Conservation (phyloP, 1,284 basidiomycete species). For the Sutorius eximius region DNA sequence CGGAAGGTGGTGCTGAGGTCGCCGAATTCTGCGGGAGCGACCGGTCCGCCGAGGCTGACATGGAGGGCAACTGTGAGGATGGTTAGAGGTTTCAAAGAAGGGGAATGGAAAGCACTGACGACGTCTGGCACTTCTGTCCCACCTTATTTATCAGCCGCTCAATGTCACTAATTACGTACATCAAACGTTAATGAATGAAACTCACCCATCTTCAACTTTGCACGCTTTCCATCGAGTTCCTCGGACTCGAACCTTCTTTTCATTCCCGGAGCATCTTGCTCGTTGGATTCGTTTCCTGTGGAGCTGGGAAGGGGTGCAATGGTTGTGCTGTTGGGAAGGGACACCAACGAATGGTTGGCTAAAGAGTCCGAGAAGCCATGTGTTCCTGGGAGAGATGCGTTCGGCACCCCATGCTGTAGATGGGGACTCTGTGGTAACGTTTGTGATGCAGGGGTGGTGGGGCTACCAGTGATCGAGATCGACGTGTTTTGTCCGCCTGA, state of each 20-base stretch:
- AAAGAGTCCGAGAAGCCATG: slow-evolving; percentile 30
- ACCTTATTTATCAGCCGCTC: slow-evolving; percentile 28
- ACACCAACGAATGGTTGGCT: slow-evolving; percentile 21
- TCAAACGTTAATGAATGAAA: slow-evolving; percentile 14
- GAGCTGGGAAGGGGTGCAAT: slow-evolving; percentile 11
- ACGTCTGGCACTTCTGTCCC: slow-evolving; percentile 46
- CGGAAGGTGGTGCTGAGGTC: slow-evolving; percentile 13
- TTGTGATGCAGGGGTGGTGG: slow-evolving; percentile 37
- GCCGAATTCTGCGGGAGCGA: slow-evolving; percentile 17
- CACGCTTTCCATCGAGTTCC: slow-evolving; percentile 64
- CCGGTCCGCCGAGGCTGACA: slow-evolving; percentile 24
- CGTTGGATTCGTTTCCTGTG: slow-evolving; percentile 24
- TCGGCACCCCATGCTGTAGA: slow-evolving; percentile 35
- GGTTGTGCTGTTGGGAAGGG: slow-evolving; percentile 12
- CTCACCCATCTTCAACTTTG: slow-evolving; percentile 66
- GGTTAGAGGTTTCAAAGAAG: slow-evolving; percentile 17
- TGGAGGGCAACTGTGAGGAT: slow-evolving; percentile 19
- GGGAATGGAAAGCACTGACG: slow-evolving; percentile 23
- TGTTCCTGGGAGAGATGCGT: slow-evolving; percentile 26
- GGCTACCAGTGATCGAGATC: slow-evolving; percentile 23
- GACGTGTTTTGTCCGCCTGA: slow-evolving; percentile 20
- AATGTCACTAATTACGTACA: slow-evolving; percentile 33
- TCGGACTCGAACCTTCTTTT: slow-evolving; percentile 73
- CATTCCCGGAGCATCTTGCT: slow-evolving; percentile 52
- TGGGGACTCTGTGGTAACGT: slow-evolving; percentile 41